phyloP scores from a whole-genome alignment of 2,329 filamentous ascomycete genomes.

The Fusarium sp. region DNA sequence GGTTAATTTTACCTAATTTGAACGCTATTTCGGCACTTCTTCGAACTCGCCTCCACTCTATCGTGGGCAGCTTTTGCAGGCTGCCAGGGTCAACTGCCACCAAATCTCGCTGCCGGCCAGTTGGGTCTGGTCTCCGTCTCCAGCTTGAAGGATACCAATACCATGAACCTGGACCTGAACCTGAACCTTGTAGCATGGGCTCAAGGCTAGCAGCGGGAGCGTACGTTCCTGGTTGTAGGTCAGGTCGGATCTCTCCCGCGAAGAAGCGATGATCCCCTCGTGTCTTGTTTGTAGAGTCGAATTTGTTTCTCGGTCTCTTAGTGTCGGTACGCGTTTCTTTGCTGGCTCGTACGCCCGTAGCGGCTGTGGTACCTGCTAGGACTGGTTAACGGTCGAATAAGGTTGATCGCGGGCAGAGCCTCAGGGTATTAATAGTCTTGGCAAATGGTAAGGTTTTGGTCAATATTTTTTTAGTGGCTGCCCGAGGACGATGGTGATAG shows the following conservation, averaged over 20 bases:
- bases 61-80: constrained; percentile 32
- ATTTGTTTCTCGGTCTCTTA: constrained; percentile 7
- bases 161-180: constrained; percentile 8
- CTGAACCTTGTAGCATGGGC: background rate
- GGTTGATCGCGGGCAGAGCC: constrained; percentile 23
- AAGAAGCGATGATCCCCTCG: constrained; percentile 20
- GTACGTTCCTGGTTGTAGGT: constrained; percentile 29
- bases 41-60: constrained; percentile 42
- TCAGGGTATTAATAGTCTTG: constrained; percentile 10
- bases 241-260: constrained; percentile 19
- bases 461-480: background rate
- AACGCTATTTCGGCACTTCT: constrained; percentile 48
- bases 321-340: constrained; percentile 13
- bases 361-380: background rate
- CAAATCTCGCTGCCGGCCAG: constrained; percentile 25
- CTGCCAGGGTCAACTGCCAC: constrained; percentile 24
- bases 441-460: background rate
- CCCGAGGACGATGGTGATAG: background rate
- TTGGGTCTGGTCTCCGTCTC: constrained; percentile 11
- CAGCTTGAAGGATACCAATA: constrained; percentile 4
- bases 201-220: constrained; percentile 24
- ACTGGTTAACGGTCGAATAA: constrained; percentile 16
- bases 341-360: constrained; percentile 9
- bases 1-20: constrained; percentile 54
- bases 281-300: constrained; percentile 19